Conservation (phyloP, 2,329 filamentous ascomycete species). For the Hortaea werneckii region DNA sequence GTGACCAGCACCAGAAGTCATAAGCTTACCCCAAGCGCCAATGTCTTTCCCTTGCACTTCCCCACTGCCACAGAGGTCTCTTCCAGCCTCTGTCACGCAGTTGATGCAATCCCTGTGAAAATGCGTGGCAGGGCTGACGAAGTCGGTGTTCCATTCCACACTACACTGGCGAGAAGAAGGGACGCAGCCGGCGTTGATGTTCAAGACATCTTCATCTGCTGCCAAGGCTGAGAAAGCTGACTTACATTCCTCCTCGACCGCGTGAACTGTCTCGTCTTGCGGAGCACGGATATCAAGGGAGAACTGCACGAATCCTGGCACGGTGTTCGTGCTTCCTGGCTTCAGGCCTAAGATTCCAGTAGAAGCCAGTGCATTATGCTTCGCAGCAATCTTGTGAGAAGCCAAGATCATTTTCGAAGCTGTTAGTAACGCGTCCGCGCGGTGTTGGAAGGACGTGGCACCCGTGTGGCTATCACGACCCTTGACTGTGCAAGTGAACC, state of each 20-base stretch:
- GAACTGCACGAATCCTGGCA: slow-evolving; percentile 58
- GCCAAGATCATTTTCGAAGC: slow-evolving; percentile 58
- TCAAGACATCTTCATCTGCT: slow-evolving; percentile 43
- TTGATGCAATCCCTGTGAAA: slow-evolving; percentile 60
- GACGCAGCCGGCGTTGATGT: slow-evolving; percentile 33
- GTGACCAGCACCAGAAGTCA: slow-evolving; percentile 56
- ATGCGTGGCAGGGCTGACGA: slow-evolving; percentile 49
- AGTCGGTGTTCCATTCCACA: slow-evolving; percentile 52
- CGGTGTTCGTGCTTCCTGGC: slow-evolving; percentile 64
- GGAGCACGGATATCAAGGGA: slow-evolving; percentile 57
- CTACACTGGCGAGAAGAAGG: slow-evolving; percentile 32
- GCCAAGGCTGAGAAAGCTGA: slow-evolving; percentile 52
- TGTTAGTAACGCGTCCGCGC: slow-evolving; percentile 58
- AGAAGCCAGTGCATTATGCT: slow-evolving; percentile 52
- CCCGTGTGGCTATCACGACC: slow-evolving; percentile 66
- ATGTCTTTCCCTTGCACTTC: slow-evolving; percentile 27
- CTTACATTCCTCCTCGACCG: slow-evolving; percentile 48
- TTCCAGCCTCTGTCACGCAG: slow-evolving; percentile 52
- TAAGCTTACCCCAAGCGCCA: slow-evolving; percentile 33
- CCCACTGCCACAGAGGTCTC: slow-evolving; percentile 42
- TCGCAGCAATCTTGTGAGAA: slow-evolving; percentile 52
- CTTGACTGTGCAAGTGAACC: slow-evolving; percentile 57
- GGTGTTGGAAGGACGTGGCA: slow-evolving; percentile 57
- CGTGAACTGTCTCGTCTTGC: slow-evolving; percentile 45
- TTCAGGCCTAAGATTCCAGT: slow-evolving; percentile 59